Conservation (phyloP, 495 filamentous ascomycete genomes). For the Penicillium lagena region DNA sequence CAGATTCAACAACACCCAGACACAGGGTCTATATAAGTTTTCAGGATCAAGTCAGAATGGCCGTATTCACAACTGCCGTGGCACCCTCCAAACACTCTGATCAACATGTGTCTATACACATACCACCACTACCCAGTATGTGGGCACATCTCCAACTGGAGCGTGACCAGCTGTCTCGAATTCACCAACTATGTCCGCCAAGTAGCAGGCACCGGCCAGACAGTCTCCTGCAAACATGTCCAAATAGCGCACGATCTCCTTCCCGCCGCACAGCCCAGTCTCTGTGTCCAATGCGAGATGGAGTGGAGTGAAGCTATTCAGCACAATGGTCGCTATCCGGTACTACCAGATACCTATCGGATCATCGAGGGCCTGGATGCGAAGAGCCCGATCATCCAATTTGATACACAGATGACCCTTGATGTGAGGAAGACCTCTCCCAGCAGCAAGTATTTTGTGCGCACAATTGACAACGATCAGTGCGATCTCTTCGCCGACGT, state of each 20-base stretch:
- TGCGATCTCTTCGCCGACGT: not conserved
- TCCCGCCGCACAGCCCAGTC: not conserved
- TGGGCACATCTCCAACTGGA: constrained; percentile 25
- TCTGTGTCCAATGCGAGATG: constrained; percentile 8
- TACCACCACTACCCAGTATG: constrained; percentile 23
- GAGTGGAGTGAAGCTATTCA: not conserved
- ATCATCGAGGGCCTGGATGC: constrained; percentile 4
- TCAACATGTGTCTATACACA: constrained; percentile 20
- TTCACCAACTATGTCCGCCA: constrained; percentile 14
- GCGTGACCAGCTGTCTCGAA: constrained; percentile 15
- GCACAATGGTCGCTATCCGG: not conserved
- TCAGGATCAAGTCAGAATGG: too few relatives aligned
- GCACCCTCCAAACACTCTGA: too few relatives aligned
- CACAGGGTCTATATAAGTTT: too few relatives aligned
- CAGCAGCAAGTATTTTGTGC: not conserved
- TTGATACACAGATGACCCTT: constrained; percentile 7
- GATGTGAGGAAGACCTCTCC: not conserved
- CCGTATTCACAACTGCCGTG: too few relatives aligned
- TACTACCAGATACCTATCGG: not conserved
- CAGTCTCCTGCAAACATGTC: not conserved
- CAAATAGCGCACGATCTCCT: constrained; percentile 4
- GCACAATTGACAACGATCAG: not conserved
- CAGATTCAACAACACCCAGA: not conserved
- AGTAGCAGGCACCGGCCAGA: not conserved
- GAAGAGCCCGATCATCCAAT: not conserved